A percentile compares a stretch with the other conserved stretches of the same genome.
Conservation (phyloP, 352 stramenopile genomes). For the Poterioochromonas sp. region DNA sequence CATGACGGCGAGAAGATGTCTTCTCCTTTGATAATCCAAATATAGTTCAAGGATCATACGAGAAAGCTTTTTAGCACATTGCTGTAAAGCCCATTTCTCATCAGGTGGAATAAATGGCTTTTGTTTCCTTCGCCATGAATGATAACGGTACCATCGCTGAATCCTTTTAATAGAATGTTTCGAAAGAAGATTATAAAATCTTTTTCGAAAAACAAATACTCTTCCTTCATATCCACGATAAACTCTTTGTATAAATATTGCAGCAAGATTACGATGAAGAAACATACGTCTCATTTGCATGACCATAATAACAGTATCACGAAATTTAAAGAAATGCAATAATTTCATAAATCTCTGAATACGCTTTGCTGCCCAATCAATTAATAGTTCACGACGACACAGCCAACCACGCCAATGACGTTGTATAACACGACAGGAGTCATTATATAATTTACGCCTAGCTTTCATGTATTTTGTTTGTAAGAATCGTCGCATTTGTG, state of each 20-base stretch:
- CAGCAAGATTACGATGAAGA: not conserved
- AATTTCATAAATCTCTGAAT: not conserved
- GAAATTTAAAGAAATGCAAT: constrained; percentile 25
- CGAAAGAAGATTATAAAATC: not conserved
- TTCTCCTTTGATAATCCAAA: not conserved
- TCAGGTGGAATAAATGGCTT: not conserved
- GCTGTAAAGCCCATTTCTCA: not conserved
- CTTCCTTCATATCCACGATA: not conserved
- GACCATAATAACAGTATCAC: constrained; percentile 17
- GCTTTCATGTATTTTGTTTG: not conserved
- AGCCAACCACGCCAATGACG: not conserved
- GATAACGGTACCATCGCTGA: not conserved
- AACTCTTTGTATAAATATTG: not conserved
- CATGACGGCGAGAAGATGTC: not conserved
- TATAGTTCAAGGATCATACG: not conserved
- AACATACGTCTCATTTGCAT: constrained; percentile 14
- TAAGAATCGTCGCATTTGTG: constrained; percentile 12
- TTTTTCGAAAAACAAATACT: not conserved
- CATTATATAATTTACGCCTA: not conserved
- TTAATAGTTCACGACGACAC: not conserved
- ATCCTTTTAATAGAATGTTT: not conserved
- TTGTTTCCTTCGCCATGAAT: not conserved
- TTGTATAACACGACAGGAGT: not conserved
- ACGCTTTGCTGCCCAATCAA: not conserved
- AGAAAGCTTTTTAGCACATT: not conserved